Base-by-base conservation (phyloP, 768 basidiomycete species). In the Russula griseocarnosa region DNA sequence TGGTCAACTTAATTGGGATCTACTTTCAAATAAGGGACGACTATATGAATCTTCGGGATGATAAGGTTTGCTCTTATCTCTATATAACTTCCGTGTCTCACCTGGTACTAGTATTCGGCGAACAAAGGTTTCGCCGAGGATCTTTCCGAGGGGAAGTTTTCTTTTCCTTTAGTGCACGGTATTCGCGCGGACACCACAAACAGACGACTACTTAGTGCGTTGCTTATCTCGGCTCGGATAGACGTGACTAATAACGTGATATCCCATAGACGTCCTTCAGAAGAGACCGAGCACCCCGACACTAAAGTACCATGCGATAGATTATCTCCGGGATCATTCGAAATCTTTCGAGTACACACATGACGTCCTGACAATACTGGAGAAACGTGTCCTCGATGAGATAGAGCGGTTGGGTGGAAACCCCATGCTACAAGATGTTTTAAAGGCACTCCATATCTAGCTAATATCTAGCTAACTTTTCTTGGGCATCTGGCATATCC, bases 1-100 rank as follows among this genome's bases (percentile, higher is more conserved):
- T 98, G 2, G 91, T 96, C 66, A 97, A 97, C 73, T 82, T 97
- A 11, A 89, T 98, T 65, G 93, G 95, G 3, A 84, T 97, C n/a
- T 90, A 86, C 70, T 97, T 94, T 74, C 96, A 98, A 73, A 95
- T 98, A 69, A 78, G 94, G n/a, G 96, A 98, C 69, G 96, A 98
- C 73, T 90, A 94, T 52, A 93, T 96, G 90, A 98, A 98, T 70
- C 77, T 98, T 28, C 87, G 95, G 70, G 92, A 90, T 54, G 82
- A 83, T 20, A 85, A 94, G 79, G 94, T 93, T 69, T 28, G 77
- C 56, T 16, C 51, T 34, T 16, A 51, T 54, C 32, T 22, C 30
- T 9, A 4, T 6, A 56, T 6, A 10, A 18, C 9, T 28, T 18
- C 9, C 9, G 14, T 36, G 28, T 36, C 64, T 63, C 38, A 51